phyloP scores from a whole-genome alignment of 2,329 filamentous ascomycete species.

The Aspergillus puulaauensis region DNA sequence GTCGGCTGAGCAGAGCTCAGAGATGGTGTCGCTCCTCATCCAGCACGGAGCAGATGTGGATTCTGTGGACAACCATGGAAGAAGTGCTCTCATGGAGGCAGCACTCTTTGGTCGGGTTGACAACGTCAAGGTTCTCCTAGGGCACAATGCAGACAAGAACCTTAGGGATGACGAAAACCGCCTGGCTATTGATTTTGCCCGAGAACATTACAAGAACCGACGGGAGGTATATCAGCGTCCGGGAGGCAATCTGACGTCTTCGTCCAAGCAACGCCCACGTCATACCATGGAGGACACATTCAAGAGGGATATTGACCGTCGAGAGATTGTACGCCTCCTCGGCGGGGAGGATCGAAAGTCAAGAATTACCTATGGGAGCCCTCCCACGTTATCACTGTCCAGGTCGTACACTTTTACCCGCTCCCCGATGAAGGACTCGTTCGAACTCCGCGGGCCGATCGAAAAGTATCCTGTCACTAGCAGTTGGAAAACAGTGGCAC shows the following conservation, averaged over 20 bases:
- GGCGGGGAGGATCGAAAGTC: too few relatives aligned
- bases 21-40: slow-evolving; percentile 7
- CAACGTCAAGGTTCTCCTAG: slow-evolving; percentile 13
- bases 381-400: slow-evolving; percentile 1
- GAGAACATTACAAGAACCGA: too few relatives aligned
- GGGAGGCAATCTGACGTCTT: too few relatives aligned
- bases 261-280: too few relatives aligned
- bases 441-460: neutral
- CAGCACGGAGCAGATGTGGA: slow-evolving; percentile 7
- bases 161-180: too few relatives aligned
- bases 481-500: slow-evolving; percentile 4
- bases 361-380: slow-evolving; percentile 2
- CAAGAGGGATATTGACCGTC: too few relatives aligned
- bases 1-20: slow-evolving; percentile 1
- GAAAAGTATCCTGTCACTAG: slow-evolving; percentile 6
- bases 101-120: slow-evolving; percentile 7
- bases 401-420: neutral
- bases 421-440: too few relatives aligned
- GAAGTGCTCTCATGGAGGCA: slow-evolving; percentile 14
- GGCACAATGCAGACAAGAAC: neutral
- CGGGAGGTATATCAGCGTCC: too few relatives aligned
- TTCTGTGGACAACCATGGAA: neutral
- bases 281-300: too few relatives aligned
- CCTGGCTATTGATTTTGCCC: too few relatives aligned
- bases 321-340: too few relatives aligned